phyloP scores from a whole-genome alignment of 306 rosid genomes.

The Cucurbita argyrosperma region DNA sequence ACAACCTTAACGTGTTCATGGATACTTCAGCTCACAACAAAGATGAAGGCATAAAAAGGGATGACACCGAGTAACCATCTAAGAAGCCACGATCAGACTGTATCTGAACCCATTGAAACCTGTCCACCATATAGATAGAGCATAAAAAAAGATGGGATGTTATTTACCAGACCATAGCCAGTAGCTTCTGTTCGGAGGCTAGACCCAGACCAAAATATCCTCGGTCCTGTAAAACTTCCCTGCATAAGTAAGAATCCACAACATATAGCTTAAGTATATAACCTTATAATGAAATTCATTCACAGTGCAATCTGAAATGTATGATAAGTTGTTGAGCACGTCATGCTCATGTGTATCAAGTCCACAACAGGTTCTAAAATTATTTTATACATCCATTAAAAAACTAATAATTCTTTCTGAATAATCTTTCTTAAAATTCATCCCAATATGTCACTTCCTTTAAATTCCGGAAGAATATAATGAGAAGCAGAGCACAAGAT shows the following conservation, averaged over 20 bases:
- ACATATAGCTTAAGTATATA: constrained; percentile 4
- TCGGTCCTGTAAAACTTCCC: constrained; percentile 99
- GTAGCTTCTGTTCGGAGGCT: constrained; percentile 99
- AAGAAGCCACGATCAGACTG: background rate
- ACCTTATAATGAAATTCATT: background rate
- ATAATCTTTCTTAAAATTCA: background rate
- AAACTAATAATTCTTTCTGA: background rate
- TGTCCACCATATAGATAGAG: constrained; percentile 2
- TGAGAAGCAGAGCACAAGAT: background rate
- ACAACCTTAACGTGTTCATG: background rate
- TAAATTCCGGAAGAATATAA: background rate
- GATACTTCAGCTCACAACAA: background rate
- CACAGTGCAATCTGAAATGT: constrained; percentile 3
- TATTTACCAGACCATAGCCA: constrained; percentile 94
- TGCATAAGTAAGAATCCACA: constrained; percentile 44
- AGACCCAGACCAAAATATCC: constrained; percentile 98
- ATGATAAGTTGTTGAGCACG: background rate
- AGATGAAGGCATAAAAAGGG: background rate
- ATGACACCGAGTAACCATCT: background rate
- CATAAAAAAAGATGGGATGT: constrained; percentile 14
- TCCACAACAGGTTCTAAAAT: background rate
- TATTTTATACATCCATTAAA: background rate
- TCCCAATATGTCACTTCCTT: background rate
- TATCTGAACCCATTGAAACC: background rate
- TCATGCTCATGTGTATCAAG: background rate